Conservation (phyloP, 768 basidiomycete genomes). For the Amylocystis lapponica region DNA sequence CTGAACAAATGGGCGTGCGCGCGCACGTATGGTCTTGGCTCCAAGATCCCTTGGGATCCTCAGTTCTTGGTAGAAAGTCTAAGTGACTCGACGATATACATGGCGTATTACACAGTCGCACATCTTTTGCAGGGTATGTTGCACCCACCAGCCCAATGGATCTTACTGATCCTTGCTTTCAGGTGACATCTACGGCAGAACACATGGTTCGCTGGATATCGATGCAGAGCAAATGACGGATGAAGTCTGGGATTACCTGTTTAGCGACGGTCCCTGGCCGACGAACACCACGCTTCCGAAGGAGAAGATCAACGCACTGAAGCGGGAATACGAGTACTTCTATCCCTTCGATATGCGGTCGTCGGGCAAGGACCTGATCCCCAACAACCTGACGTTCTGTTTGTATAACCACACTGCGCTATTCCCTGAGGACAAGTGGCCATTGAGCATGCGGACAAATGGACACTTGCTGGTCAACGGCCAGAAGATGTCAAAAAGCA, state of each 20-base stretch:
- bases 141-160: not conserved
- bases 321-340: constrained; percentile 92
- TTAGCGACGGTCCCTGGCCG: constrained; percentile 76
- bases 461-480: constrained; percentile 97
- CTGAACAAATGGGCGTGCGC: constrained; percentile 99
- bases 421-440: constrained; percentile 88
- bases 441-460: constrained; percentile 87
- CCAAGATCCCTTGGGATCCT: constrained; percentile 94
- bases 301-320: constrained; percentile 80
- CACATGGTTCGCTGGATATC: constrained; percentile 79
- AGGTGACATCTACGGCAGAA: constrained; percentile 75
- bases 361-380: constrained; percentile 95
- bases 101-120: constrained; percentile 95
- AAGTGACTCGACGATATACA: constrained; percentile 97
- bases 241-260: constrained; percentile 95
- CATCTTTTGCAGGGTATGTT: constrained; percentile 84
- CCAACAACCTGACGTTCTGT: constrained; percentile 91
- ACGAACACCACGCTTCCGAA: constrained; percentile 53
- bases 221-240: constrained; percentile 92
- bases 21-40: constrained; percentile 94
- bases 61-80: constrained; percentile 95
- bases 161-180: constrained; percentile 9
- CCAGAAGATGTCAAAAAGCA: constrained; percentile 98
- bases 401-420: constrained; percentile 94
- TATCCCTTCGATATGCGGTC: constrained; percentile 98